A percentile compares a stretch with the other conserved stretches of the same genome.
phyloP scores from a whole-genome alignment of 352 stramenopile genomes.

The Pythium apleroticum region DNA sequence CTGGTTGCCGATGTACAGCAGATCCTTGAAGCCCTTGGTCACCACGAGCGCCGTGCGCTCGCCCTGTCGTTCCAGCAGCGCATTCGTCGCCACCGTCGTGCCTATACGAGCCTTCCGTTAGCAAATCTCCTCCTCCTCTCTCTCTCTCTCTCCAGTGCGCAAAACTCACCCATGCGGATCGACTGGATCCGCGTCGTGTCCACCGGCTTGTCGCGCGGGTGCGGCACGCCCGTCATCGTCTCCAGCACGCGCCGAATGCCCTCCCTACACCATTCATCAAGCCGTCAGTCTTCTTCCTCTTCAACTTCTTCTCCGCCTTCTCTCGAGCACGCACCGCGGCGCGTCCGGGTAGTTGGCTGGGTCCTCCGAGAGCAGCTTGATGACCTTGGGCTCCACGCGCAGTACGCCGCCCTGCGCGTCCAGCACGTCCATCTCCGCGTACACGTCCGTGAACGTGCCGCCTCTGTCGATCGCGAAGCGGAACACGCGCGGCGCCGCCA shows the following conservation, averaged over 20 bases:
- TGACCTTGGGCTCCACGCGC: constrained; percentile 75
- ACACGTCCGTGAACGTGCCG: constrained; percentile 98
- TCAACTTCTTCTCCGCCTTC: neutral
- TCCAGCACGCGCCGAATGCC: constrained; percentile 95
- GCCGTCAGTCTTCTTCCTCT: constrained; percentile 1
- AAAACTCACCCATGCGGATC: constrained; percentile 93
- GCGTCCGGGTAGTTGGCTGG: constrained; percentile 97
- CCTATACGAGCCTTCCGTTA: constrained; percentile 29
- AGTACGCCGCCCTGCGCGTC: constrained; percentile 49
- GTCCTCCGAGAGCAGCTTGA: constrained; percentile 98
- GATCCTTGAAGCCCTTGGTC: constrained; percentile 95
- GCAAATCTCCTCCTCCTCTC: neutral
- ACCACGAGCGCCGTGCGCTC: constrained; percentile 94
- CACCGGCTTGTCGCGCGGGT: constrained; percentile 84
- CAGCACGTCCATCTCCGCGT: constrained; percentile 90
- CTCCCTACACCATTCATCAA: constrained; percentile 39
- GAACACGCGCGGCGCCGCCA: constrained; percentile 56
- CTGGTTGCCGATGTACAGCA: constrained; percentile 99
- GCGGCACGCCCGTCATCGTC: constrained; percentile 85
- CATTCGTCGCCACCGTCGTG: constrained; percentile 99
- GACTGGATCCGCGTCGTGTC: constrained; percentile 92
- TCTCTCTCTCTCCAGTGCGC: neutral
- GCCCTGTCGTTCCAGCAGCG: constrained; percentile 96
- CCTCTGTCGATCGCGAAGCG: constrained; percentile 97
- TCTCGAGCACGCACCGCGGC: constrained; percentile 89